Evolutionary conservation across 805 yeast species (phyloP), one percentile per base, ranked within the genome.

Genomic region (Debaryomyces hansenii): DNA sequence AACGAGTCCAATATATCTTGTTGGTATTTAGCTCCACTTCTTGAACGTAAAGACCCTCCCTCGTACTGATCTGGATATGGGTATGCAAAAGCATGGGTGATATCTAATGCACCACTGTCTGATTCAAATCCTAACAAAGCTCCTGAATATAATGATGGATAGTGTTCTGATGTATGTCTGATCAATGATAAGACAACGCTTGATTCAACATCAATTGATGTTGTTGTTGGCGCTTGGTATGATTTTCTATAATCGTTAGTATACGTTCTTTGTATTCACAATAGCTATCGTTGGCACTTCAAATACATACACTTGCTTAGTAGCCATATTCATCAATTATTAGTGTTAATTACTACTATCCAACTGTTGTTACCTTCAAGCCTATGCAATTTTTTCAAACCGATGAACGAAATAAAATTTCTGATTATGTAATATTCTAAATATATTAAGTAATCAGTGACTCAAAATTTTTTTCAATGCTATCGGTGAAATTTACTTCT

Each of bases 71-170:
- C 89, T 48, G 73, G 74, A 63, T 67, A 73, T 45, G 95, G 92
- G 69, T 80, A 84, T 42, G 87, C 84, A 68, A 81, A 87, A 18
- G 83, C 72, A 55, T 84, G 85, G 10, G 89, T 74, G 45, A 80
- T 64, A 53, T 70, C 75, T 31, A 79, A 71, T 10, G 71, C 66
- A 37, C 78, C 78, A 29, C 63, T 71, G 45, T 78, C 79, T 46
- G 79, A 79, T 60, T 84, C 89, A 48, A 84, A 72, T n/a, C 96
- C 96, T 47, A 83, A 79, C 45, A 88, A 72, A 33, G 89, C 83
- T 16, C 96, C 96, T 24, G 84, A 73, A 48, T 77, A 84, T 21
- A 81, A 69, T 35, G 80, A 72, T 37, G 90, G 87, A 58, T 72
- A 76, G 55, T 78, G 67, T 46, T 83, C 86, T 16, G 87, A 74